Evolutionary conservation across 2,329 filamentous ascomycete species (phyloP).

Genomic region (Trichophyton equinum): DNA sequence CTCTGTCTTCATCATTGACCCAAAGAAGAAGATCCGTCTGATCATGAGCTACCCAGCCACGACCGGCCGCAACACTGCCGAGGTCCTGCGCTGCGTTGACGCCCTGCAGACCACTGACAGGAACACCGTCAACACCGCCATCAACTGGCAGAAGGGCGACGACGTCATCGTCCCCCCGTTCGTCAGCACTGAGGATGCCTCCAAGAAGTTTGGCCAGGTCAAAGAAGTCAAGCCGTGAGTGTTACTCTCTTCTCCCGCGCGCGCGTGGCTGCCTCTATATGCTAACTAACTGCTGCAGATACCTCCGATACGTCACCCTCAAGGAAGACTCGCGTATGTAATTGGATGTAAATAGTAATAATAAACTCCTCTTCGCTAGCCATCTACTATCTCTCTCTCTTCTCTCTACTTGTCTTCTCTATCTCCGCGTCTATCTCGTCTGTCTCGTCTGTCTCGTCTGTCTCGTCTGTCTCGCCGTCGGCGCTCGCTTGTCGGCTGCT

Average conservation of each 20-base stretch:
- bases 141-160: conserved; percentile 79
- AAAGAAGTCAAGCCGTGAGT: conserved; percentile 47
- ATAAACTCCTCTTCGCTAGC: background rate
- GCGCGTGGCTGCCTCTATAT: too few species aligned
- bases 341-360: background rate
- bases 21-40: conserved; percentile 81
- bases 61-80: conserved; percentile 69
- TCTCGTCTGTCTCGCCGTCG: too few species aligned
- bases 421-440: background rate
- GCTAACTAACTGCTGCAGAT: conserved; percentile 15
- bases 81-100: conserved; percentile 68
- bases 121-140: conserved; percentile 75
- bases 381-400: background rate
- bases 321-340: conserved; percentile 16
- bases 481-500: background rate
- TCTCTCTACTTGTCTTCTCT: background rate
- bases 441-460: too few species aligned
- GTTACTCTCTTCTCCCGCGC: background rate
- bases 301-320: conserved; percentile 27
- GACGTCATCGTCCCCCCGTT: conserved; percentile 84
- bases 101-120: conserved; percentile 74
- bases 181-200: conserved; percentile 72
- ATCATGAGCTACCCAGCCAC: conserved; percentile 88
- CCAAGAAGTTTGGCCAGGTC: conserved; percentile 70
- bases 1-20: conserved; percentile 89